phyloP scores from a whole-genome alignment of 805 yeast genomes.

The Martiniozyma abietophila region DNA sequence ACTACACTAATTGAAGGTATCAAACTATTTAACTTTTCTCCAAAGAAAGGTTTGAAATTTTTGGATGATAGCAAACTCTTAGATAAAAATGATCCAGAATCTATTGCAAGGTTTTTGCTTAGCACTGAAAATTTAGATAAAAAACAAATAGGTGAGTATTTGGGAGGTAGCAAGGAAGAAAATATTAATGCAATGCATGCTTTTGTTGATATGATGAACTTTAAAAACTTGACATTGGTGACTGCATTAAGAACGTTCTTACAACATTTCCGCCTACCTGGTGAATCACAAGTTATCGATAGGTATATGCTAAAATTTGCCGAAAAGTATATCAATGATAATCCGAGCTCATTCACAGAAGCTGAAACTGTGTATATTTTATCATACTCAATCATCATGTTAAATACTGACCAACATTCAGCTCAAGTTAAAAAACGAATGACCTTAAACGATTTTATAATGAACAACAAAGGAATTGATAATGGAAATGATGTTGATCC shows the following conservation, averaged over 20 bases:
- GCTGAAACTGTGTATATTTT: constrained; percentile 92
- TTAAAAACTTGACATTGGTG: constrained; percentile 58
- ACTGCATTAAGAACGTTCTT: constrained; percentile 79
- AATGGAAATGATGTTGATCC: constrained; percentile 79
- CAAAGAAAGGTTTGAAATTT: constrained; percentile 65
- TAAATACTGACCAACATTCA: constrained; percentile 92
- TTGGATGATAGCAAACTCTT: constrained; percentile 60
- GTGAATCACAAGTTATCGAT: constrained; percentile 97
- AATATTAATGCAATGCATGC: constrained; percentile 85
- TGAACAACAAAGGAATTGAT: constrained; percentile 86
- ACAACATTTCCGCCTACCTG: constrained; percentile 89
- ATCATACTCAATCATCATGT: constrained; percentile 84
- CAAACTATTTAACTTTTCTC: constrained; percentile 72
- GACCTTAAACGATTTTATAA: constrained; percentile 80
- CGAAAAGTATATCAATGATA: constrained; percentile 79
- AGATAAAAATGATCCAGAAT: constrained; percentile 45
- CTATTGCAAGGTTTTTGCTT: constrained; percentile 68
- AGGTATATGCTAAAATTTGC: constrained; percentile 96
- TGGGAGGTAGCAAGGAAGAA: constrained; percentile 80
- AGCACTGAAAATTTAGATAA: constrained; percentile 68
- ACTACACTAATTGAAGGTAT: constrained; percentile 73
- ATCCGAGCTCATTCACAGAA: constrained; percentile 78
- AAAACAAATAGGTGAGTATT: constrained; percentile 76
- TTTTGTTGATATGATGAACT: constrained; percentile 83
- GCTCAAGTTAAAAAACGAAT: constrained; percentile 77